phyloP scores from a whole-genome alignment of 139 green algal species.

The Chlorella vulgaris region DNA sequence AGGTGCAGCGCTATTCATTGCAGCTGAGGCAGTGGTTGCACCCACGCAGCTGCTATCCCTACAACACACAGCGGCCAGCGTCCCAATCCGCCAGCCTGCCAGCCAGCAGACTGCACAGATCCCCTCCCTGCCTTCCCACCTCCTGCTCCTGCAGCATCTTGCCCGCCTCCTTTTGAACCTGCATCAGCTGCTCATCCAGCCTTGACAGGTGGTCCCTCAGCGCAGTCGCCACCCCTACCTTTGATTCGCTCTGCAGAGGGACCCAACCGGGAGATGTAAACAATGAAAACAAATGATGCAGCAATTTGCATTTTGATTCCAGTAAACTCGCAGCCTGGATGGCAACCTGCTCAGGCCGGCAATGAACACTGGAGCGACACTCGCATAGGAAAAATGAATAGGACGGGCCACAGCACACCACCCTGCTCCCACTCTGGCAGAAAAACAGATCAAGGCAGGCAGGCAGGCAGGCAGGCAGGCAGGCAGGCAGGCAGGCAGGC shows the following conservation, averaged over 20 bases:
- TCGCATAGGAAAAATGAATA: too few species aligned
- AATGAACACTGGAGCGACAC: too few species aligned
- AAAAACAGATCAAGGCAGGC: not conserved
- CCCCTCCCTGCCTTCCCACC: not conserved
- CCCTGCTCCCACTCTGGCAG: too few species aligned
- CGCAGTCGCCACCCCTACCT: not conserved
- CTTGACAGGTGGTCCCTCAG: constrained; percentile 13
- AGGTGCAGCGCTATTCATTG: too few species aligned
- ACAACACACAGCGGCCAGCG: not conserved
- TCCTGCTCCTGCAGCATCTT: not conserved
- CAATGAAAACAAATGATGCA: too few species aligned
- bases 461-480: not conserved
- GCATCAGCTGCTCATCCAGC: constrained; percentile 20
- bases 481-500: not conserved
- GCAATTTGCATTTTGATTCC: too few species aligned
- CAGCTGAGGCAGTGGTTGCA: too few species aligned
- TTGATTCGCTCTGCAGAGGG: not conserved
- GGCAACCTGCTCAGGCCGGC: too few species aligned
- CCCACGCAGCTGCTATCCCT: too few species aligned
- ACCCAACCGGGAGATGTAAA: not conserved
- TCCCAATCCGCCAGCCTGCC: not conserved
- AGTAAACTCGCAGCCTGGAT: too few species aligned
- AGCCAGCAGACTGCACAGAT: not conserved
- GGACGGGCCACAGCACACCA: too few species aligned
- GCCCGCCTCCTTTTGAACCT: constrained; percentile 27